A percentile compares a stretch with the other conserved stretches of the same genome.
phyloP scores from a whole-genome alignment of 2,329 filamentous ascomycete species.

The Cladosporium sp. region DNA sequence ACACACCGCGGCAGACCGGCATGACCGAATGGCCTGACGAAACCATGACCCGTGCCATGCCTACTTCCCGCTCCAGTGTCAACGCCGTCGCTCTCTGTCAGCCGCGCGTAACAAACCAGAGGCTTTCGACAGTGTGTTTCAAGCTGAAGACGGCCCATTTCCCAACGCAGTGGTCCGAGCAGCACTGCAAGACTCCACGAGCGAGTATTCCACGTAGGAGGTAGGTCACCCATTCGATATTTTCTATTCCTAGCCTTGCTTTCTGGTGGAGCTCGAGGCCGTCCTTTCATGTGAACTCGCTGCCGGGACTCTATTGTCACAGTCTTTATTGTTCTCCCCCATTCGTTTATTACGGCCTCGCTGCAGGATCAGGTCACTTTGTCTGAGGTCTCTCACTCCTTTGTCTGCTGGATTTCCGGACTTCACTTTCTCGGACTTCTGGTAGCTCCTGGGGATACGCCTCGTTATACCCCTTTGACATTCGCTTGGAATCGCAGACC shows the following conservation, averaged over 20 bases:
- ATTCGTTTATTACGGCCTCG: neutral
- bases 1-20: too few relatives aligned
- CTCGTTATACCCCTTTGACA: neutral
- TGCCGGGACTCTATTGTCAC: too few relatives aligned
- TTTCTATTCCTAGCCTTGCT: too few relatives aligned
- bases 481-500: neutral
- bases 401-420: neutral
- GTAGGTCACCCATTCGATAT: too few relatives aligned
- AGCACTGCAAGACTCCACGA: neutral
- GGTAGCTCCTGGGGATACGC: neutral
- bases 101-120: neutral
- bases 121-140: neutral
- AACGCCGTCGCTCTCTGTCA: neutral
- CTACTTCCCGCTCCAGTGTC: too few relatives aligned
- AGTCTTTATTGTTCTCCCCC: neutral
- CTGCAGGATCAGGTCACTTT: neutral
- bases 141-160: neutral
- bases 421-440: neutral
- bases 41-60: too few relatives aligned
- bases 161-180: neutral
- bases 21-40: too few relatives aligned
- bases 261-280: too few relatives aligned
- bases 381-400: neutral
- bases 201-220: too few relatives aligned
- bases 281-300: too few relatives aligned